Conservation (phyloP, 2,329 filamentous ascomycete genomes). For the Nemania abortiva region DNA sequence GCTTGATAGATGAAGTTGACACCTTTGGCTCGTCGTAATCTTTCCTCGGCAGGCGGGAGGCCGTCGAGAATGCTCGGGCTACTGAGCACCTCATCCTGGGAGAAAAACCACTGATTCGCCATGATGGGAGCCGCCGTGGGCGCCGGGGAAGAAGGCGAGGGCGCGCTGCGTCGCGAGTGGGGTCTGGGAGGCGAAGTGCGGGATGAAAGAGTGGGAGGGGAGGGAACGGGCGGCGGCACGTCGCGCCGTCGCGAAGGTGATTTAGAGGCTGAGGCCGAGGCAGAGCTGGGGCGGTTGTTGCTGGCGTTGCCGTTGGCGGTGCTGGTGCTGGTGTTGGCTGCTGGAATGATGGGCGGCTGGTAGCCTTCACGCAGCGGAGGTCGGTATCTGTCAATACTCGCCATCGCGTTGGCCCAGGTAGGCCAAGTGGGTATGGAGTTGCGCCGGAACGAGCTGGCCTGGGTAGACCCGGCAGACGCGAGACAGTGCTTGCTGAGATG, state of each 20-base stretch:
- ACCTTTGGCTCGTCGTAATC: constrained; percentile 85
- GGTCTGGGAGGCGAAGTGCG: constrained; percentile 64
- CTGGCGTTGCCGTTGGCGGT: background rate
- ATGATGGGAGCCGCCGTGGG: constrained; percentile 55
- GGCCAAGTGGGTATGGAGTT: constrained; percentile 26
- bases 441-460: constrained; percentile 6
- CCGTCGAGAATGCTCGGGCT: constrained; percentile 89
- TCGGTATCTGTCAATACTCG: constrained; percentile 70
- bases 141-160: constrained; percentile 57
- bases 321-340: constrained; percentile 43
- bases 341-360: constrained; percentile 63
- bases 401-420: constrained; percentile 58
- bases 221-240: constrained; percentile 71
- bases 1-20: constrained; percentile 97
- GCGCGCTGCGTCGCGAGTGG: constrained; percentile 57
- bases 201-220: constrained; percentile 68
- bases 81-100: constrained; percentile 81
- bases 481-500: constrained; percentile 3
- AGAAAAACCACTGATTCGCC: constrained; percentile 87
- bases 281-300: constrained; percentile 51
- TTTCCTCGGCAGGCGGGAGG: constrained; percentile 80
- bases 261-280: constrained; percentile 53
- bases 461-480: constrained; percentile 6
- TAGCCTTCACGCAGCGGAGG: constrained; percentile 67
- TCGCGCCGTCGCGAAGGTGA: constrained; percentile 65